phyloP scores from a whole-genome alignment of 768 basidiomycete genomes.

The Auricularia cornea region DNA sequence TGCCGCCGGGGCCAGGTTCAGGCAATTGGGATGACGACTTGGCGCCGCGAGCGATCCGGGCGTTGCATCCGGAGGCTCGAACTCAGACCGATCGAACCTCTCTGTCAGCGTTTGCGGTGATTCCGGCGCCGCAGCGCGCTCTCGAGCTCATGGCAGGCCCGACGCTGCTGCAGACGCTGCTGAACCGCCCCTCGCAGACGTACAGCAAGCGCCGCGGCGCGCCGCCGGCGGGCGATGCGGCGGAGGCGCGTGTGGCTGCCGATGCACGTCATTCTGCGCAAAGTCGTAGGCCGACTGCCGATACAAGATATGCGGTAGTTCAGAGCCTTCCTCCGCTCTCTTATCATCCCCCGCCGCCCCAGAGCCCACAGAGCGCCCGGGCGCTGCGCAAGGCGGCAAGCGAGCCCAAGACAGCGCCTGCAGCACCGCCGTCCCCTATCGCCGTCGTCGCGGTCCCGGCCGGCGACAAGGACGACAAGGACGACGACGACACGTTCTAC shows the following conservation, averaged over 20 bases:
- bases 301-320: background rate
- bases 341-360: background rate
- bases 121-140: no score
- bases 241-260: background rate
- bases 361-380: background rate
- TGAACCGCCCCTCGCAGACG: conserved; percentile 56
- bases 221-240: background rate
- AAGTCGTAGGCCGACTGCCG: background rate
- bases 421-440: conserved; percentile 8
- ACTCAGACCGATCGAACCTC: no score
- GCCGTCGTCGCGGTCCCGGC: conserved; percentile 8
- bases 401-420: conserved; percentile 11
- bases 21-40: no score
- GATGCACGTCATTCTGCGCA: background rate
- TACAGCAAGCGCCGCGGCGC: conserved; percentile 25
- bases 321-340: background rate
- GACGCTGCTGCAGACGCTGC: conserved; percentile 49
- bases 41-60: no score
- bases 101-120: no score
- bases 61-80: no score
- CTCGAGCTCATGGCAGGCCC: conserved; percentile 40
- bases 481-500: conserved; percentile 50
- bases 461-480: conserved; percentile 16
- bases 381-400: conserved; percentile 3
- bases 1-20: no score